phyloP scores from a whole-genome alignment of 2,329 filamentous ascomycete genomes.

The Aureobasidium sp. region DNA sequence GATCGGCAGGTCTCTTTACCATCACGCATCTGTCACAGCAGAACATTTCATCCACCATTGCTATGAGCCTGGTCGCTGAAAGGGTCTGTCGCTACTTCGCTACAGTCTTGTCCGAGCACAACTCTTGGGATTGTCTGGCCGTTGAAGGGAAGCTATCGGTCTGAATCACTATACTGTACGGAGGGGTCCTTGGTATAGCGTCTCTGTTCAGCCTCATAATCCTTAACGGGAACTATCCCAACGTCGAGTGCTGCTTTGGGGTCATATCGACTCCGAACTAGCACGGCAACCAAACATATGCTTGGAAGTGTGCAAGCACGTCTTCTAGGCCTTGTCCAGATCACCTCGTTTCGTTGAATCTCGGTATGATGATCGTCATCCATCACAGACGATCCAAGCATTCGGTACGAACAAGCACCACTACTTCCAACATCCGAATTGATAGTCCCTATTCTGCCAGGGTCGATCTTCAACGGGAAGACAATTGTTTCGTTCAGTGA shows the following conservation, averaged over 20 bases:
- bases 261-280: background rate
- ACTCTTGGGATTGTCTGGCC: background rate
- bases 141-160: background rate
- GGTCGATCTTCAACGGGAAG: background rate
- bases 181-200: background rate
- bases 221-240: background rate
- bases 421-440: background rate
- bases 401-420: background rate
- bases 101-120: background rate
- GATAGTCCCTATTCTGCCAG: background rate
- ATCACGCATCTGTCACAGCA: background rate
- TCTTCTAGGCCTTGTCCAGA: slow-evolving; percentile 1
- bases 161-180: background rate
- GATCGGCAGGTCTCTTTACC: background rate
- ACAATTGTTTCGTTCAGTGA: background rate
- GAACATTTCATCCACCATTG: background rate
- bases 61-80: background rate
- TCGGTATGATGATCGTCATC: background rate
- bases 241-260: background rate
- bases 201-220: background rate
- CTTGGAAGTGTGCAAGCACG: background rate
- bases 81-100: no score
- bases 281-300: background rate
- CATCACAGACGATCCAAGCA: background rate
- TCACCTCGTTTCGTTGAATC: background rate